Evolutionary conservation across 2,329 filamentous ascomycete species (phyloP).

Genomic region (Botrytis aclada): DNA sequence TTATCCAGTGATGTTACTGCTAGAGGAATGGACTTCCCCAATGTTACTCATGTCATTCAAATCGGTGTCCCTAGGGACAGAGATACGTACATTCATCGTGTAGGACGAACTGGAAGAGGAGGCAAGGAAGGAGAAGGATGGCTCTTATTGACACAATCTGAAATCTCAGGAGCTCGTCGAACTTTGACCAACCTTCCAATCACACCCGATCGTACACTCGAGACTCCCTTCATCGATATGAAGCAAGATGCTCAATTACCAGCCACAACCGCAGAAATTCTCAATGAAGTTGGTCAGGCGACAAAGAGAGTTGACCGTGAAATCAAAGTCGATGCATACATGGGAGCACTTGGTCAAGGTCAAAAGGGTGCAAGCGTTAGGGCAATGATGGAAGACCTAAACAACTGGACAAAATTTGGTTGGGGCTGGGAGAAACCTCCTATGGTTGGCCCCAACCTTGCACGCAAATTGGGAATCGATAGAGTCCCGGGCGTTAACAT

Average conservation of each 20-base stretch:
- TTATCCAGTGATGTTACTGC: conserved; percentile 80
- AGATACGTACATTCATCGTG: conserved; percentile 73
- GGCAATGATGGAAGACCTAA: conserved; percentile 21
- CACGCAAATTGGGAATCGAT: conserved; percentile 30
- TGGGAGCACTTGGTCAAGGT: conserved; percentile 25
- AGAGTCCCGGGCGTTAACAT: conserved; percentile 29
- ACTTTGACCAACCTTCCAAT: conserved; percentile 36
- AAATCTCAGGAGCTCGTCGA: conserved; percentile 26
- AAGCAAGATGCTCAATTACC: conserved; percentile 38
- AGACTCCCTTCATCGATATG: conserved; percentile 36
- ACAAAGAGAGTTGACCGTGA: conserved; percentile 33
- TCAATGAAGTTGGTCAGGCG: conserved; percentile 32
- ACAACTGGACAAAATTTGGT: conserved; percentile 36
- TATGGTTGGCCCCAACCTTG: conserved; percentile 23
- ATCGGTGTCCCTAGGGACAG: conserved; percentile 60
- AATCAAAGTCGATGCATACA: conserved; percentile 33
- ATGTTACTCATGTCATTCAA: conserved; percentile 76
- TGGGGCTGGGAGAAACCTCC: conserved; percentile 39
- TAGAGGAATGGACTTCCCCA: conserved; percentile 79
- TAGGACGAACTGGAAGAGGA: conserved; percentile 74
- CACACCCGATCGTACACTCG: conserved; percentile 28
- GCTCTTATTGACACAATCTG: conserved; percentile 30
- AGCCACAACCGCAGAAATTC: conserved; percentile 29
- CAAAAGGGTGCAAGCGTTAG: neutral
- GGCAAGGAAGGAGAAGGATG: conserved; percentile 66